A percentile compares a stretch with the other conserved stretches of the same genome.
These are phyloP conservation scores for Coelastrella sp. DNA, from an alignment of 139 green algal genomes.

Conservation along the genomic window DNA sequence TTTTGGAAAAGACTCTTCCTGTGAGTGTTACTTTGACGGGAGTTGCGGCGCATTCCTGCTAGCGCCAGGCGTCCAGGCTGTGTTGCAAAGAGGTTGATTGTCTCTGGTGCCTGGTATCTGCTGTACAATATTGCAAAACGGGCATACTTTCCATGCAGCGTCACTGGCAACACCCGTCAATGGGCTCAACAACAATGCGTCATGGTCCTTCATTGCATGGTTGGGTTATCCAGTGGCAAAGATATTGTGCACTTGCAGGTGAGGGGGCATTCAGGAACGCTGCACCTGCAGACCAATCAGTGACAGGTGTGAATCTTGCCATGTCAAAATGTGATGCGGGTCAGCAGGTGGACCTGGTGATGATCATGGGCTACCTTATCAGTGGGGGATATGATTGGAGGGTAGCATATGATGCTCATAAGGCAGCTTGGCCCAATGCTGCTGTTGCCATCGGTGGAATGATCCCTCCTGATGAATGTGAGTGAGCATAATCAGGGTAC, in stretches of 20 bases:
- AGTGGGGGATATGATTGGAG: constrained; percentile 40
- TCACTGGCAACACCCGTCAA: too few relatives aligned
- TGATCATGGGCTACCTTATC: constrained; percentile 53
- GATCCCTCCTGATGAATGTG: constrained; percentile 56
- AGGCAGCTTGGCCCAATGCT: constrained; percentile 40
- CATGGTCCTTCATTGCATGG: too few relatives aligned
- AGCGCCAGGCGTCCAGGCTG: too few relatives aligned
- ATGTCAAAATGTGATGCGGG: constrained; percentile 45
- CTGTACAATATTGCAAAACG: too few relatives aligned
- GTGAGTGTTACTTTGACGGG: too few relatives aligned
- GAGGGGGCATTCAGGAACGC: not conserved
- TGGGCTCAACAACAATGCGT: too few relatives aligned
- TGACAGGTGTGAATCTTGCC: constrained; percentile 48
- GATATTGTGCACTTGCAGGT: not conserved
- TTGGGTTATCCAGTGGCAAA: too few relatives aligned
- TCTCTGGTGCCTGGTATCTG: too few relatives aligned
- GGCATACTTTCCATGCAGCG: too few relatives aligned
- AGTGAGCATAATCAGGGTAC: not conserved
- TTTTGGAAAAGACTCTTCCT: too few relatives aligned
- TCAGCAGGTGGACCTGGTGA: constrained; percentile 51
- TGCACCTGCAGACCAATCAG: not conserved
- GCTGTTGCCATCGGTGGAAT: constrained; percentile 57
- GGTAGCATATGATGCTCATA: constrained; percentile 49
- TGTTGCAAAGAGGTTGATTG: too few relatives aligned
- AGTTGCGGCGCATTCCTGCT: too few relatives aligned